These are phyloP conservation scores for maize (Zea mays) DNA, from an alignment of 176 grass and related monocot genomes.

Conservation along the genomic window DNA sequence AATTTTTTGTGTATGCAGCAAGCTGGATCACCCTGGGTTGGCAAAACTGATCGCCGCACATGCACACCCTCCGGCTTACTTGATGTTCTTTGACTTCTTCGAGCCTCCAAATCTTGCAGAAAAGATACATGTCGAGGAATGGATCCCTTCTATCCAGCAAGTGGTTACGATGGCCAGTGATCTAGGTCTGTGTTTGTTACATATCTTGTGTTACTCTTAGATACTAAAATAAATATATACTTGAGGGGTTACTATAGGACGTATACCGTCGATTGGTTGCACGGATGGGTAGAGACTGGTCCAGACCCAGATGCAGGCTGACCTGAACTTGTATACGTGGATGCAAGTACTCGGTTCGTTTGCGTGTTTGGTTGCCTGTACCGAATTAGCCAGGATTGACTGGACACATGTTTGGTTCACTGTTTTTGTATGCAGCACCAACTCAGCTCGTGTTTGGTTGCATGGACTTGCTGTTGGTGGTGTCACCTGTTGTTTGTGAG, in stretches of 20 bases:
- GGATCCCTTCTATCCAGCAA: constrained; percentile 65
- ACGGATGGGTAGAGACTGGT: no score
- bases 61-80: constrained; percentile 83
- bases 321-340: no score
- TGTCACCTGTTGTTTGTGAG: no score
- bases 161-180: constrained; percentile 68
- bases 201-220: constrained; percentile 14
- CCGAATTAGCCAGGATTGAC: no score
- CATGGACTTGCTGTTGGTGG: no score
- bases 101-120: constrained; percentile 83
- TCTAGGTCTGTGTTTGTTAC: constrained; percentile 55
- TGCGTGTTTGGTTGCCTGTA: no score
- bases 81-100: constrained; percentile 85
- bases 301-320: no score
- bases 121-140: constrained; percentile 82
- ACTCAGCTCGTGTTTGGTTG: no score
- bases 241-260: not conserved
- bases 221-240: not conserved
- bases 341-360: no score
- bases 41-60: constrained; percentile 74
- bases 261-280: no score
- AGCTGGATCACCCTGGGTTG: constrained; percentile 80
- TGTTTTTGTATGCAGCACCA: no score
- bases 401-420: no score
- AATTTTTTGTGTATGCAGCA: constrained; percentile 46